phyloP scores from a whole-genome alignment of 208 protist genomes.

The Trypanosoma melophagium region DNA sequence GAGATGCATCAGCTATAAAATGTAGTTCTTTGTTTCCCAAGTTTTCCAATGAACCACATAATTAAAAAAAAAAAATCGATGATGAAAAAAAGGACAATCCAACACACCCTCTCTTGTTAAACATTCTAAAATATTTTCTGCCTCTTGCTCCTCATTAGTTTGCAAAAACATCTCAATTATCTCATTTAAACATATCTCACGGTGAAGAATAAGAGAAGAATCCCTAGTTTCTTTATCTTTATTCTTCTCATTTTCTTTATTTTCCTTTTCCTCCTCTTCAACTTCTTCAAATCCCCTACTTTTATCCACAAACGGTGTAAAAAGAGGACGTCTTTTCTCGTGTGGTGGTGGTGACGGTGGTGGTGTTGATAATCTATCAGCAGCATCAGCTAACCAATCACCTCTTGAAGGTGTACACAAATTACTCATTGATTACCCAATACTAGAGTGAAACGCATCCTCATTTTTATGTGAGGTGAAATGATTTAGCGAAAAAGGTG shows the following conservation, averaged over 20 bases:
- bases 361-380: not conserved
- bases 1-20: not conserved
- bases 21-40: not conserved
- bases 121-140: slow-evolving; percentile 1
- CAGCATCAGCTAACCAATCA: not conserved
- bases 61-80: slow-evolving; percentile 17
- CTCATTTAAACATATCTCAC: not conserved
- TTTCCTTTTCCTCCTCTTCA: not conserved
- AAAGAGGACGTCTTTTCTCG: not conserved
- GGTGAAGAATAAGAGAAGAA: not conserved
- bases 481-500: not conserved
- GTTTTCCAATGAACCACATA: slow-evolving; percentile 3
- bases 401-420: not conserved
- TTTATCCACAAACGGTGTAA: not conserved
- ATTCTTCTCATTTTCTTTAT: not conserved
- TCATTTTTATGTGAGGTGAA: not conserved
- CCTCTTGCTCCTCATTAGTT: slow-evolving; percentile 7
- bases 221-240: not conserved
- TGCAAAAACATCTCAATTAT: not conserved
- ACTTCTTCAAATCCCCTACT: not conserved
- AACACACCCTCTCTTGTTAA: not conserved
- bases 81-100: slow-evolving; percentile 8
- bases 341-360: not conserved
- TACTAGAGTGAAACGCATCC: not conserved
- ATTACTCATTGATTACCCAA: not conserved